A percentile compares a stretch with the other conserved stretches of the same genome.
These are phyloP conservation scores for Coprinopsis cinerea DNA, from an alignment of 768 basidiomycete genomes.

Conservation along the genomic window DNA sequence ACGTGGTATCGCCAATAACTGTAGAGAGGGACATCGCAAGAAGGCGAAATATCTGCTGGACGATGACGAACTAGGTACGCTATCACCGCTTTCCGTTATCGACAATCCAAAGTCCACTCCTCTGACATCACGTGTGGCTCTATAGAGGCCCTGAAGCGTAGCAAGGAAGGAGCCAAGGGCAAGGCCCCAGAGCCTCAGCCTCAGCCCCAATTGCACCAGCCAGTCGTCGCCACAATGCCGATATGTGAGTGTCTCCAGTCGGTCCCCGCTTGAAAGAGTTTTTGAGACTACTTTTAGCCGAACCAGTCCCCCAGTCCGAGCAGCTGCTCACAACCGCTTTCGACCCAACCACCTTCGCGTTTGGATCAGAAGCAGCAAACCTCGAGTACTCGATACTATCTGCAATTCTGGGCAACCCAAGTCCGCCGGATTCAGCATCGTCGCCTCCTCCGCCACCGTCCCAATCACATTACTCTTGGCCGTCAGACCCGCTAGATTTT, in stretches of 20 bases:
- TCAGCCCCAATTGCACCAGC: too few relatives aligned
- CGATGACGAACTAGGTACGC: slow-evolving; percentile 84
- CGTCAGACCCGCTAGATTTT: slow-evolving; percentile 36
- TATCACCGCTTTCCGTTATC: slow-evolving; percentile 16
- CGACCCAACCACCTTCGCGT: slow-evolving; percentile 53
- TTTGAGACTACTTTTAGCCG: slow-evolving; percentile 29
- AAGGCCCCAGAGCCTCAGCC: slow-evolving; percentile 29
- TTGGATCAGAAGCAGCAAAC: slow-evolving; percentile 88
- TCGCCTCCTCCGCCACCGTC: slow-evolving; percentile 34
- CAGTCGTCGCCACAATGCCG: too few relatives aligned
- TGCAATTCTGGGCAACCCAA: slow-evolving; percentile 79
- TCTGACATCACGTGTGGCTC: slow-evolving; percentile 31
- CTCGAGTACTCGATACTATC: slow-evolving; percentile 94
- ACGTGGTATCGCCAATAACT: slow-evolving; percentile 82
- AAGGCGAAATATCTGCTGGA: slow-evolving; percentile 97
- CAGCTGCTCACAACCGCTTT: slow-evolving; percentile 57
- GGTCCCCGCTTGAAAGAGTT: slow-evolving; percentile 11
- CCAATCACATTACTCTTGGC: slow-evolving; percentile 35
- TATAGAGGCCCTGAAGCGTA: slow-evolving; percentile 45
- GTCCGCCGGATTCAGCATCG: slow-evolving; percentile 44
- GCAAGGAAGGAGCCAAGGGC: slow-evolving; percentile 38
- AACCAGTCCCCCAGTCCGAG: slow-evolving; percentile 50
- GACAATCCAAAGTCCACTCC: slow-evolving; percentile 11
- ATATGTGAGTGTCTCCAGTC: slow-evolving; percentile 17
- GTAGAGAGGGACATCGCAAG: slow-evolving; percentile 93